phyloP scores from a whole-genome alignment of 805 yeast species.

The Metschnikowia rubicola region DNA sequence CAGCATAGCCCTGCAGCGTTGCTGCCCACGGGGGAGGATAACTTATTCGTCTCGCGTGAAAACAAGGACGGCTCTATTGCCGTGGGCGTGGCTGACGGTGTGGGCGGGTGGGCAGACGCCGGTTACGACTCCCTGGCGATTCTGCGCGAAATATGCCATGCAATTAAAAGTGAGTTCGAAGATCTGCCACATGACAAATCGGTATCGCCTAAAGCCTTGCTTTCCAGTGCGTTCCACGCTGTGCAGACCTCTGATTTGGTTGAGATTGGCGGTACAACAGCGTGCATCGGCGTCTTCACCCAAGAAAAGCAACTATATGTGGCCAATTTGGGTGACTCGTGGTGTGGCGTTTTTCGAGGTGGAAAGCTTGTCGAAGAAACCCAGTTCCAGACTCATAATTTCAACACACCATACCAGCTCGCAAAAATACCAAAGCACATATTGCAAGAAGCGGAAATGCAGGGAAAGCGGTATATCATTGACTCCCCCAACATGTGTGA shows the following conservation, averaged over 20 bases:
- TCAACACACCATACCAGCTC: slow-evolving; percentile 89
- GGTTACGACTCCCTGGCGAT: slow-evolving; percentile 90
- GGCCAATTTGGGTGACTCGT: slow-evolving; percentile 90
- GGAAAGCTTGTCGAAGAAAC: slow-evolving; percentile 62
- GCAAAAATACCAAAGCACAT: slow-evolving; percentile 74
- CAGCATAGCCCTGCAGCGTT: slow-evolving; percentile 36
- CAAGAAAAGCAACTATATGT: slow-evolving; percentile 55
- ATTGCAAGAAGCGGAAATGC: slow-evolving; percentile 47
- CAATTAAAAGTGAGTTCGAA: slow-evolving; percentile 44
- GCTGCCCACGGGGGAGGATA: slow-evolving; percentile 74
- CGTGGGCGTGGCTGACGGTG: slow-evolving; percentile 93
- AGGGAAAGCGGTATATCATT: slow-evolving; percentile 62
- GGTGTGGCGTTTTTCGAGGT: slow-evolving; percentile 82
- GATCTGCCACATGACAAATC: slow-evolving; percentile 8
- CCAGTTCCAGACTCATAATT: slow-evolving; percentile 75
- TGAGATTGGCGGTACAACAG: slow-evolving; percentile 91
- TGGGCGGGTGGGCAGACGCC: slow-evolving; percentile 94
- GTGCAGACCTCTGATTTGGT: slow-evolving; percentile 56
- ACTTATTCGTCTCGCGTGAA: slow-evolving; percentile 51
- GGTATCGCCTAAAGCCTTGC: slow-evolving; percentile 44
- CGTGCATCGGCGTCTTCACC: slow-evolving; percentile 74
- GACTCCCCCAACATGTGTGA: slow-evolving; percentile 72
- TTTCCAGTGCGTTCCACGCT: slow-evolving; percentile 53
- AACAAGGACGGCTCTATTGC: slow-evolving; percentile 41
- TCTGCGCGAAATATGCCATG: slow-evolving; percentile 69